A percentile compares a stretch with the other conserved stretches of the same genome.
phyloP scores from a whole-genome alignment of 2,329 filamentous ascomycete species.

The Leptographium lundbergii region DNA sequence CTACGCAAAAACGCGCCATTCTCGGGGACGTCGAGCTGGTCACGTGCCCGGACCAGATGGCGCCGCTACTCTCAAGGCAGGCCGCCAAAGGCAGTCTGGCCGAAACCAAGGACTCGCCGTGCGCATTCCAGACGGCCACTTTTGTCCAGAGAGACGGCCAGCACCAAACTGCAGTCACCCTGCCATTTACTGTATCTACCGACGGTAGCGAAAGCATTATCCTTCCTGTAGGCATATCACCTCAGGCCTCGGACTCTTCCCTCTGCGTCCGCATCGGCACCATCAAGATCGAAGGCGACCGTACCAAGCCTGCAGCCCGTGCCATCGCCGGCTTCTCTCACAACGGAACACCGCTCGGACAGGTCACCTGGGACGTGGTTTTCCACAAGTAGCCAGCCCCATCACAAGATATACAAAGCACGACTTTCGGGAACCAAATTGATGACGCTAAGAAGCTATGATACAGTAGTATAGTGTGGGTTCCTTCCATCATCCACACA shows the following conservation, averaged over 20 bases:
- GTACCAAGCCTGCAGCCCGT: conserved; percentile 15
- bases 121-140: conserved; percentile 4
- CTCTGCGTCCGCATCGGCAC: conserved; percentile 15
- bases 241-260: neutral
- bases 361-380: conserved; percentile 6
- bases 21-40: conserved; percentile 21
- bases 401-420: neutral
- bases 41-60: conserved; percentile 1
- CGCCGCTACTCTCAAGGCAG: neutral
- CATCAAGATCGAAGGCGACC: conserved; percentile 24
- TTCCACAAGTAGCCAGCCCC: neutral
- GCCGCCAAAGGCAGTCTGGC: neutral
- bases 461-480: neutral
- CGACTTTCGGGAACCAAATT: neutral
- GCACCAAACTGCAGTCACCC: neutral
- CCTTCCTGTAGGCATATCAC: conserved; percentile 9
- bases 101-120: neutral
- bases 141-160: conserved; percentile 4
- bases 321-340: conserved; percentile 15
- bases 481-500: neutral
- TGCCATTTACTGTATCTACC: conserved; percentile 6
- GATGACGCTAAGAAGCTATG: neutral
- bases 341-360: neutral
- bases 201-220: conserved; percentile 7
- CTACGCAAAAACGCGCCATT: conserved; percentile 23